Base-by-base conservation (phyloP, 805 yeast species). In the Kuraishia molischiana region DNA sequence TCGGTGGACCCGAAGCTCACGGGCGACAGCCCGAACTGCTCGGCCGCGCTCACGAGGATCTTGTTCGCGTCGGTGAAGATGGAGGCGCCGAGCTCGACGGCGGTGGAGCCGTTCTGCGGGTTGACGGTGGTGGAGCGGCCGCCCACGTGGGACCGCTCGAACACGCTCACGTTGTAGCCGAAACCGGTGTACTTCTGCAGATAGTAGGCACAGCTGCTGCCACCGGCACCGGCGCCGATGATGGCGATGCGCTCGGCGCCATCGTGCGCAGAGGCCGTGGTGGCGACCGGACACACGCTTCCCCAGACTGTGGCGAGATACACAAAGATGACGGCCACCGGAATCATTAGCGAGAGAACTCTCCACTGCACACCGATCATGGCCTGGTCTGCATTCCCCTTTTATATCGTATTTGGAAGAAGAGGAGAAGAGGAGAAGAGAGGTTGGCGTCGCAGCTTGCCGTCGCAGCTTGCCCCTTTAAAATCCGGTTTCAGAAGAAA, bases 141-240 rank as follows among this genome's bases (percentile, higher is more conserved):
- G 6, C 77, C 77, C 22, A 70, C 43, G 40, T 63, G 58, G 22
- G 53, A 54, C 15, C 47, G 41, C 31, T 71, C 77, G 46, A 57
- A 70, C 1, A 71, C 48, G 0, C 69, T 64, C 35, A 71, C 53
- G 35, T 69, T 54, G 41, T 46, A 64, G 0, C 42, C 41, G 34
- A 48, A 43, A 22, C 53, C 46, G 1, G 67, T 53, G 44, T 48
- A 67, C 34, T 56, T 59, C 29, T 66, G 63, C 13, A 69, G 52
- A 40, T 70, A 58, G 43, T 67, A 62, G 3, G 76, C 67, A n/a
- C 67, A 56, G 3, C 69, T 51, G 1, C 73, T 50, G 1, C 77
- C 77, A 8, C 69, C 74, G 3, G 77, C 65, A 3, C 77, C 77
- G 0, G 75, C 72, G 2, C 77, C 77, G 21, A 67, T 55, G 19